Percentiles rank a stretch among this genome's conserved stretches.
These are phyloP conservation scores for Xylariales sp. DNA, from an alignment of 2,329 filamentous ascomycete species.

Conservation along the genomic window DNA sequence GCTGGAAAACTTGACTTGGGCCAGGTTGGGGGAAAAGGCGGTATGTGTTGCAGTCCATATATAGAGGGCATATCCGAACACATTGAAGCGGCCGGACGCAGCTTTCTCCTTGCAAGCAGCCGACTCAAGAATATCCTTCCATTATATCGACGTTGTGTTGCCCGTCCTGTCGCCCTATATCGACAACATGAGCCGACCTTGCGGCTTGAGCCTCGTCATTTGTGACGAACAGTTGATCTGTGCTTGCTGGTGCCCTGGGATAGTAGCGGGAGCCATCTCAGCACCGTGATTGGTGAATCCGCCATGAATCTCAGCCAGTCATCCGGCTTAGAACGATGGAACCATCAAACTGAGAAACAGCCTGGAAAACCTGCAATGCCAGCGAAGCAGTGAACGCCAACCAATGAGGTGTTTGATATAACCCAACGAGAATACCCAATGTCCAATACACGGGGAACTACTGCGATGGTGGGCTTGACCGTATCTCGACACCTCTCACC, in stretches of 20 bases:
- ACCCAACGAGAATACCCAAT: constrained; percentile 10
- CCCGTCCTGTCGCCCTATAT: too few species aligned
- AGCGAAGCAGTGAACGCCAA: constrained; percentile 16
- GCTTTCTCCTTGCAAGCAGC: too few species aligned
- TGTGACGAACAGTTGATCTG: constrained; percentile 29
- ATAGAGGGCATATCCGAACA: constrained; percentile 4
- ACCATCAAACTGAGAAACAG: constrained; percentile 15
- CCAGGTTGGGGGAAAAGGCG: constrained; percentile 26
- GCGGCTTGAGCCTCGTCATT: constrained; percentile 22
- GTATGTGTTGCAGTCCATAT: constrained; percentile 22
- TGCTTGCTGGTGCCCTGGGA: constrained; percentile 23
- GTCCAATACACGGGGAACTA: constrained; percentile 14
- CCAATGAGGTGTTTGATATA: constrained; percentile 23
- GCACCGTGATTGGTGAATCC: constrained; percentile 26
- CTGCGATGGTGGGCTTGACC: too few species aligned
- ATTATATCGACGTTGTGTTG: too few species aligned
- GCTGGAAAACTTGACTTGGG: constrained; percentile 20
- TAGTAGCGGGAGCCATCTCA: constrained; percentile 14
- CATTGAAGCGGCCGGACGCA: too few species aligned
- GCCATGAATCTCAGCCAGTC: constrained; percentile 21
- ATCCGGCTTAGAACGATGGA: constrained; percentile 16
- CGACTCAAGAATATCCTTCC: too few species aligned
- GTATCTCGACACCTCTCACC: too few species aligned
- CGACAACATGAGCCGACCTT: constrained; percentile 12
- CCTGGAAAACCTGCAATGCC: constrained; percentile 16